Evolutionary conservation across 108 stramenopile species (phyloP), one percentile per base, ranked within the genome.

Genomic region (Mediolabrus comicus): DNA sequence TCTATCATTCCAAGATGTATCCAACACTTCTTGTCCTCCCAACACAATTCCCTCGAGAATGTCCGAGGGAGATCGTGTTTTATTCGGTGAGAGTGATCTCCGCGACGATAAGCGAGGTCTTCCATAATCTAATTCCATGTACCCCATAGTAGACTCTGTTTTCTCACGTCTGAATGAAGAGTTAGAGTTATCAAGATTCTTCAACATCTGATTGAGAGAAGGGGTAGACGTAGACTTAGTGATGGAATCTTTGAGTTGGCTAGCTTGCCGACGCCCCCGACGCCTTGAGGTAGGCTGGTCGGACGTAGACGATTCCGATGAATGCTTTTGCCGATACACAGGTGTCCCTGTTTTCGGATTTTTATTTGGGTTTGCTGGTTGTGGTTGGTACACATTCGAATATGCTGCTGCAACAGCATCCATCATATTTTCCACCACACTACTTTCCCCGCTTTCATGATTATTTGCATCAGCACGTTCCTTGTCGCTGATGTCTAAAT

Each of bases 31-130:
- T 24, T 8, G 19, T 8, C 46, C 46, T 17, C 22, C n/a, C n/a
- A n/a, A n/a, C n/a, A n/a, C n/a, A 25, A 3, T 2, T 3, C 60
- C 10, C 5, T 22, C 17, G 35, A 35, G 13, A 22, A 22, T 14
- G 35, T 17, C 4, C 34, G 35, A 25, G 1, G 22, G 4, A 1
- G 8, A 30, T 4, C 54, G 13, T 27, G 17, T 22, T 4, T 38
- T 56, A 30, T 36, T 43, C 36, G 66, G 66, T 9, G 66, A 67
- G 39, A 67, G 66, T 28, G 66, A 67, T 55, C 66, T 54, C n/a
- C 66, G 66, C 22, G 56, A 35, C 38, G 66, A n/a, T n/a, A 67
- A 6, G 3, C 26, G 66, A 25, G 55, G 66, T 33, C 32, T 35
- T 24, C 55, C 39, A n/a, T 28, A 67, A 8, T 67, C 59, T 25